A percentile compares a stretch with the other conserved stretches of the same genome.
phyloP scores from a whole-genome alignment of 768 basidiomycete genomes.

The Inosperma sp. region DNA sequence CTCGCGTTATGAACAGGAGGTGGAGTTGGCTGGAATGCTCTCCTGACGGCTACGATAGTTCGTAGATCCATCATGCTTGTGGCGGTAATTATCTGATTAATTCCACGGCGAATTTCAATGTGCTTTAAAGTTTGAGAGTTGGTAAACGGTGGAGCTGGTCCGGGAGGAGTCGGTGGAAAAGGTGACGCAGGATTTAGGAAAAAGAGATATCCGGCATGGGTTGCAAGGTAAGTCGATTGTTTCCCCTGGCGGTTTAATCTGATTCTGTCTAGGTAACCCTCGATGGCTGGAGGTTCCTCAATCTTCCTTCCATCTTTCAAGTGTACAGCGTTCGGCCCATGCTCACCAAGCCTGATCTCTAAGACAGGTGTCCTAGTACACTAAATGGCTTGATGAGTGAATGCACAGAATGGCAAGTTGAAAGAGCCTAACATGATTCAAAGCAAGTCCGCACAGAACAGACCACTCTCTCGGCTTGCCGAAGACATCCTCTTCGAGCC shows the following conservation, averaged over 20 bases:
- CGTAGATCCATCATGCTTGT: constrained; percentile 72
- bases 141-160: constrained; percentile 27
- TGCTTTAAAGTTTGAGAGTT: constrained; percentile 37
- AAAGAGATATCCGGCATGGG: constrained; percentile 73
- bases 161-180: constrained; percentile 69
- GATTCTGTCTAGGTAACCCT: constrained; percentile 81
- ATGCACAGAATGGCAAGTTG: background rate
- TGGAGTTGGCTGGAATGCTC: constrained; percentile 51
- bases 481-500: constrained; percentile 61
- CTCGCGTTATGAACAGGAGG: constrained; percentile 34
- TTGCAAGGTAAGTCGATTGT: constrained; percentile 62
- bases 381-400: constrained; percentile 20
- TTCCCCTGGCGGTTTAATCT: constrained; percentile 52
- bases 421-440: constrained; percentile 53
- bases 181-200: constrained; percentile 47
- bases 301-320: constrained; percentile 46
- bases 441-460: constrained; percentile 69
- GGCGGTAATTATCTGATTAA: constrained; percentile 57
- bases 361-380: constrained; percentile 45
- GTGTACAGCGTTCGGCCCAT: constrained; percentile 49
- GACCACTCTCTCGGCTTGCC: constrained; percentile 64
- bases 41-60: constrained; percentile 56
- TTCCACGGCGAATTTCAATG: constrained; percentile 58
- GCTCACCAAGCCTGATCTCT: constrained; percentile 73
- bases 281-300: constrained; percentile 74